Evolutionary conservation across 768 basidiomycete species (phyloP).

Genomic region (Amanita phalloides): DNA sequence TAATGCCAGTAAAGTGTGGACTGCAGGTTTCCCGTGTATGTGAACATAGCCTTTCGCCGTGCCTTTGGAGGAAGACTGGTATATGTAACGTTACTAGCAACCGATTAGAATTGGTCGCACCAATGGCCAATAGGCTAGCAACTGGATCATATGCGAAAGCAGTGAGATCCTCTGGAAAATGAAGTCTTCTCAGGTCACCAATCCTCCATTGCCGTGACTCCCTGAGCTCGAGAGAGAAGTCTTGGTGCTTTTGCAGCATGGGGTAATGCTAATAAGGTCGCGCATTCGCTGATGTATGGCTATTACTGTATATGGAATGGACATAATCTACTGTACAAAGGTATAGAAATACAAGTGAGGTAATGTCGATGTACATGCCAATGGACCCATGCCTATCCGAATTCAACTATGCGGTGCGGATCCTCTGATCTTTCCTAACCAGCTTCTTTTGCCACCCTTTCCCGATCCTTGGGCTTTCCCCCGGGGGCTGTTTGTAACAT

Average conservation of each 20-base stretch:
- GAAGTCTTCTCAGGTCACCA: slow-evolving; percentile 34
- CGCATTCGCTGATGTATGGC: background rate
- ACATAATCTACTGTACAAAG: slow-evolving; percentile 2
- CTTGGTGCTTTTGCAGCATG: slow-evolving; percentile 36
- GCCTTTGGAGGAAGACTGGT: slow-evolving; percentile 26
- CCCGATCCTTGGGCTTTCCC: slow-evolving; percentile 15
- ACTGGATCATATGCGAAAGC: slow-evolving; percentile 50
- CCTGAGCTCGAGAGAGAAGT: slow-evolving; percentile 46
- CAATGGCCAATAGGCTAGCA: slow-evolving; percentile 49
- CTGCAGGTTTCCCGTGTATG: slow-evolving; percentile 59
- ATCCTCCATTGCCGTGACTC: slow-evolving; percentile 51
- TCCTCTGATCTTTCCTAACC: slow-evolving; percentile 64
- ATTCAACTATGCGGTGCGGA: slow-evolving; percentile 18
- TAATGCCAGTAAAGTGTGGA: slow-evolving; percentile 37
- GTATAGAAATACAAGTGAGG: slow-evolving; percentile 18
- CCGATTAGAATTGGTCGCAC: slow-evolving; percentile 20
- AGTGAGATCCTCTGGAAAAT: slow-evolving; percentile 40
- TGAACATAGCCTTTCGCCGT: slow-evolving; percentile 54
- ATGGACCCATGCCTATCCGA: slow-evolving; percentile 9
- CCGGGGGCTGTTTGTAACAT: slow-evolving; percentile 63
- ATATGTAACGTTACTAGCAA: background rate
- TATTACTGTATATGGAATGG: slow-evolving; percentile 2
- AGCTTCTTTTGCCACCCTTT: slow-evolving; percentile 45
- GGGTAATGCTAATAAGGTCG: slow-evolving; percentile 1
- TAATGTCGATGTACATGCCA: background rate